Conservation (phyloP, 1,284 basidiomycete species). For the Coniferiporia weirii region DNA sequence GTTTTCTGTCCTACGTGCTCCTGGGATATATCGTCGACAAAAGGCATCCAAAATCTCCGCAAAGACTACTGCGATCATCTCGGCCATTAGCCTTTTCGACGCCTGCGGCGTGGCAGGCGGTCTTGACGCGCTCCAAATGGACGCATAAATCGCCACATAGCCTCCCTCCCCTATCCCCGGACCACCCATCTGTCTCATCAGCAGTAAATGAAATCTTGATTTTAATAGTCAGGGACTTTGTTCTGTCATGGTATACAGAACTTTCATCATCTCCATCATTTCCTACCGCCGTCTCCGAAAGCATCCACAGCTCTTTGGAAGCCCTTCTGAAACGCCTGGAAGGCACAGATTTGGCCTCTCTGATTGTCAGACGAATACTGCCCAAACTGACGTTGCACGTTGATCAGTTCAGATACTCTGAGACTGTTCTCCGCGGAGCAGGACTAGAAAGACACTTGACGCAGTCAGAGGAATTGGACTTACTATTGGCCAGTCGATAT, state of each 20-base stretch:
- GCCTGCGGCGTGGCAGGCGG: slow-evolving; percentile 87
- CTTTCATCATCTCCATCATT: slow-evolving; percentile 85
- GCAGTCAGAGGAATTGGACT: slow-evolving; percentile 82
- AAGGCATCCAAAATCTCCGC: slow-evolving; percentile 25
- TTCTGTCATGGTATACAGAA: slow-evolving; percentile 79
- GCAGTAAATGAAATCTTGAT: slow-evolving; percentile 72
- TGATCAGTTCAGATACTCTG: slow-evolving; percentile 89
- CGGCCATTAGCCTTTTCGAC: slow-evolving; percentile 79
- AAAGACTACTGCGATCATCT: slow-evolving; percentile 46
- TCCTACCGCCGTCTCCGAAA: slow-evolving; percentile 74
- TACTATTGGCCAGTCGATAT: slow-evolving; percentile 78
- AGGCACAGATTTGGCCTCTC: slow-evolving; percentile 66
- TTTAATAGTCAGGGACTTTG: slow-evolving; percentile 79
- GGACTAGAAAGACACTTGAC: slow-evolving; percentile 72
- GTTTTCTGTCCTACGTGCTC: slow-evolving; percentile 49
- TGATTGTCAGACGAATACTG: slow-evolving; percentile 79
- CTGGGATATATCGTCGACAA: slow-evolving; percentile 51
- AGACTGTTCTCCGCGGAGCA: slow-evolving; percentile 72
- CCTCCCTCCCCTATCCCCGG: slow-evolving; percentile 55
- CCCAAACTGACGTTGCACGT: slow-evolving; percentile 87
- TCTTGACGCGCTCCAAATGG: slow-evolving; percentile 80
- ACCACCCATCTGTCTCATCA: slow-evolving; percentile 57
- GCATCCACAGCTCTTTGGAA: slow-evolving; percentile 65
- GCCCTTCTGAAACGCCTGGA: slow-evolving; percentile 51
- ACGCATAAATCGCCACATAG: slow-evolving; percentile 61